Evolutionary conservation across 257 asterid species (phyloP), one percentile per base, ranked within the genome.

Genomic region (Ajuga chamaepitys): DNA sequence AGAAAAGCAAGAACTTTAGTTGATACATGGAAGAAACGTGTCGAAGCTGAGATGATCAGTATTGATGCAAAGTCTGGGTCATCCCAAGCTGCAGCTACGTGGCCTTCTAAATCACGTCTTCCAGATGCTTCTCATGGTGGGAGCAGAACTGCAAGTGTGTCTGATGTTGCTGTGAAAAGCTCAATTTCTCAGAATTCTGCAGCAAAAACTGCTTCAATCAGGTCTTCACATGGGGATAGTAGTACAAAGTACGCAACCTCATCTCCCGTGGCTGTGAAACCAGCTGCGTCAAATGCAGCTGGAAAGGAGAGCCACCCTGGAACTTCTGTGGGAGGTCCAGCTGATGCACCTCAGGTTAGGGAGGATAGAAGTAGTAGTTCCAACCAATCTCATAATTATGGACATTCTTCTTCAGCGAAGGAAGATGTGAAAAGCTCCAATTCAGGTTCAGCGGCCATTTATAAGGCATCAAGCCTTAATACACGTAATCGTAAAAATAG

Each of bases 11-110:
- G 95, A 45, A 72, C 81, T 74, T 78, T 93, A 68, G 97, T 93
- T 37, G 99, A 93, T 77, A 84, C 85, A 1, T 93, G 99, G 99
- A 93, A 93, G 85, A 93, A 89, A 74, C 89, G 99, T 9, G 99
- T 93, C 40, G 95, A 89, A 74, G 97, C 89, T 38, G 97, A 93
- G 78, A 89, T 93, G 96, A 88, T 72, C 46, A 79, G 69, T 35
- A 78, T 68, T 64, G 97, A 89, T 74, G 72, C 85, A 14, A 85
- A 86, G 70, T 62, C 86, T 68, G 88, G 84, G 52, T 81, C 95
- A 9, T 54, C 78, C 63, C 85, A 78, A 58, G 76, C 70, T 44
- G 64, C 58, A 20, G 40, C 83, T 76, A 71, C 67, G 1, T 87
- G 93, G 93, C 65, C 91, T 54, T 81, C 97, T 38, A 93, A 87